Conservation (phyloP, 208 protist genomes). For the Trypanosoma vivax region DNA sequence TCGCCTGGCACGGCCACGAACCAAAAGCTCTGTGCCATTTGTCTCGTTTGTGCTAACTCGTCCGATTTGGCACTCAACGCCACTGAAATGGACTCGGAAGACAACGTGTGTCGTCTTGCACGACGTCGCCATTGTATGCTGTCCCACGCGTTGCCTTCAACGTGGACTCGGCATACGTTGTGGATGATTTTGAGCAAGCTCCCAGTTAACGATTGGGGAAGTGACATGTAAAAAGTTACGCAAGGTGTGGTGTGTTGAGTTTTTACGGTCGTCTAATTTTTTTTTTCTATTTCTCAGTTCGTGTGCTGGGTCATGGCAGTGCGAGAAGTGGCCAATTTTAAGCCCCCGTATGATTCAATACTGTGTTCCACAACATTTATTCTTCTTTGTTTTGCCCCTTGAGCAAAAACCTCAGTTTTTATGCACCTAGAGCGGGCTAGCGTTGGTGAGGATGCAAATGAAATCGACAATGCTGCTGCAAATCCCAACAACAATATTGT, state of each 20-base stretch:
- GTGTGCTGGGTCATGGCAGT: neutral
- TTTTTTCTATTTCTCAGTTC: conserved; percentile 1
- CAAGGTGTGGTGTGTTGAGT: neutral
- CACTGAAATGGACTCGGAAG: too few species aligned
- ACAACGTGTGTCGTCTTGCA: neutral
- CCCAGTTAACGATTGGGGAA: too few species aligned
- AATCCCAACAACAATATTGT: neutral
- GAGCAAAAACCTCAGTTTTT: neutral
- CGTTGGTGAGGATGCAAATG: neutral
- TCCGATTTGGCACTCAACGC: too few species aligned
- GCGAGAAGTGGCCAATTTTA: neutral
- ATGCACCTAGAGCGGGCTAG: conserved; percentile 5
- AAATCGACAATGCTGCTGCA: neutral
- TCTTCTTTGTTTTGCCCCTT: neutral
- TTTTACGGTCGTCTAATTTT: neutral
- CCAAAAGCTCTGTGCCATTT: too few species aligned
- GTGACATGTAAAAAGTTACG: neutral
- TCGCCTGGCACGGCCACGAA: too few species aligned
- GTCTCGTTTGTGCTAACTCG: too few species aligned
- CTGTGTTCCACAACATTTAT: neutral
- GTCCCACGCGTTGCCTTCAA: neutral
- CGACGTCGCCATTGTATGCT: neutral
- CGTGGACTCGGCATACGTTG: neutral
- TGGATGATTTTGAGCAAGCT: neutral
- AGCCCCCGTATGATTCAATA: neutral